Evolutionary conservation across 345 rosid genomes (phyloP), one percentile per base, ranked within the genome.

Genomic region (Salix udensis): DNA sequence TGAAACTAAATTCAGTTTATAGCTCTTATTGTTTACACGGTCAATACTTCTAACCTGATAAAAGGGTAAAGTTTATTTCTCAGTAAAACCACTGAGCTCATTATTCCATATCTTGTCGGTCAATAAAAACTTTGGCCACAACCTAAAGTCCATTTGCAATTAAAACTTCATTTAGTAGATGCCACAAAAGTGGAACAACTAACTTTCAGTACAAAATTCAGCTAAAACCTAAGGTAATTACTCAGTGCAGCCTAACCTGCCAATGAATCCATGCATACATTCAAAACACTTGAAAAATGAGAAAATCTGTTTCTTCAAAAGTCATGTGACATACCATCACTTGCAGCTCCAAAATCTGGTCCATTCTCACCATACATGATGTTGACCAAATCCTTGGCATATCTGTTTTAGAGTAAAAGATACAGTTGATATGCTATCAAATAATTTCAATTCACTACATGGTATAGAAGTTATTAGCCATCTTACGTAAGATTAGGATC

Each of bases 401-500:
- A 92, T 78, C 99, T 96, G 87, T 82, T 82, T 68, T 62, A 73
- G 58, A 73, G 73, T 40, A 80, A 48, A 62, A 75, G 68, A 75
- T 44, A 78, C 77, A 79, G 70, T 46, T 44, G 72, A 42, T 40
- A 76, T 31, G 50, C 15, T 67, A 65, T 58, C 55, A 67, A 67
- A 64, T 68, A 53, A 72, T 8, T 71, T 18, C 60, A 73, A 42
- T 68, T 69, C 69, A 76, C 46, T 48, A 31, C 23, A 75, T 37
- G 36, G 39, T 77, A n/a, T 67, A 21, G 74, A 28, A n/a, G 11
- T 30, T 64, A 67, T 21, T 44, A 34, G 70, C 55, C 13, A 34
- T 76, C 96, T 88, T 87, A 93, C 92, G 93, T 90, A 71, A 96
- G 96, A 83, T 96, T 96, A 74, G 97, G 99, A 84, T 93, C 97